phyloP scores from a whole-genome alignment of 805 yeast genomes.

The Wickerhamiella musiphila region DNA sequence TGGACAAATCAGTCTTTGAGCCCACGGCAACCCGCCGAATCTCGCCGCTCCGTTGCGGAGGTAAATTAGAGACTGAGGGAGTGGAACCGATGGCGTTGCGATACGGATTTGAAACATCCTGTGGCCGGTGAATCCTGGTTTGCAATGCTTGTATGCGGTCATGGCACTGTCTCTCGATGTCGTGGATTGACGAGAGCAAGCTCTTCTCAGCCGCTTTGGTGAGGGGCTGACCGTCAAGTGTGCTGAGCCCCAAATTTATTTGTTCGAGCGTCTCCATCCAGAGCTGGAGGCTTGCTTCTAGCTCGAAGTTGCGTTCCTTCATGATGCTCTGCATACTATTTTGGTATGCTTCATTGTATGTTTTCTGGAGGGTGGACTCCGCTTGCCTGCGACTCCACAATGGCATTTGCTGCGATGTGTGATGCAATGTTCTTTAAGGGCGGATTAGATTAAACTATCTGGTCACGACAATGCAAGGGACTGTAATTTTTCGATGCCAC shows the following conservation, averaged over 20 bases:
- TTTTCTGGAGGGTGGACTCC: conserved; percentile 19
- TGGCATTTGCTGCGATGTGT: too few species aligned
- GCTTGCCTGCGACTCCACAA: conserved; percentile 11
- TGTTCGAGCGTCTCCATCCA: conserved; percentile 23
- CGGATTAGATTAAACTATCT: too few species aligned
- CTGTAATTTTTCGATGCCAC: too few species aligned
- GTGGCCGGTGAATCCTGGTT: conserved; percentile 5
- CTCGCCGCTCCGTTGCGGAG: not conserved
- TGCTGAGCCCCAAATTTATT: conserved; percentile 20
- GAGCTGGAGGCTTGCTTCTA: conserved; percentile 19
- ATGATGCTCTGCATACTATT: conserved; percentile 25
- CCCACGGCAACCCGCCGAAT: conserved; percentile 14
- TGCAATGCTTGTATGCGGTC: conserved; percentile 21
- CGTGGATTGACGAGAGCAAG: conserved; percentile 22
- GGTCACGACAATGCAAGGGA: too few species aligned
- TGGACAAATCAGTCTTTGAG: conserved; percentile 4
- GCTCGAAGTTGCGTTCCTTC: conserved; percentile 23
- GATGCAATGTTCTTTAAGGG: too few species aligned
- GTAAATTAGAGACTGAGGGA: not conserved
- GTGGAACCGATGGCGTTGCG: conserved; percentile 8
- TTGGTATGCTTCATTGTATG: conserved; percentile 27
- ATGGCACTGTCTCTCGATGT: conserved; percentile 25
- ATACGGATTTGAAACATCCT: conserved; percentile 14
- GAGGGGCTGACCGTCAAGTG: conserved; percentile 19
- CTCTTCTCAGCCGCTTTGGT: conserved; percentile 20